These are phyloP conservation scores for Corylus heterophylla DNA, from an alignment of 306 rosid genomes.

Conservation along the genomic window DNA sequence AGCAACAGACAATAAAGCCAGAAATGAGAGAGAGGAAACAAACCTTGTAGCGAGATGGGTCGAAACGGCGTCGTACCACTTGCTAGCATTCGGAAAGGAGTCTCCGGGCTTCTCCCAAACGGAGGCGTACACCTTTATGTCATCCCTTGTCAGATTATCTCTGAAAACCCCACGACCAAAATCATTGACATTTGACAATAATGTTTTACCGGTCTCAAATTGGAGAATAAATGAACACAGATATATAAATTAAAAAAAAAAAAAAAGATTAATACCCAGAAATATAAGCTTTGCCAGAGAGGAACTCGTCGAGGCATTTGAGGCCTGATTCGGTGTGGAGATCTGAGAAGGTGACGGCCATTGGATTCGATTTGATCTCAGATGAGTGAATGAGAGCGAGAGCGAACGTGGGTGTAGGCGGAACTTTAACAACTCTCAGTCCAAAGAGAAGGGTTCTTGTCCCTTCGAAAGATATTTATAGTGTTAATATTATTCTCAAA, in stretches of 20 bases:
- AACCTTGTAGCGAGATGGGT: conserved; percentile 62
- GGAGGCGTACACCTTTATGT: conserved; percentile 69
- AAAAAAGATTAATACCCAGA: conserved; percentile 51
- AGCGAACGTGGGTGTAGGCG: not conserved
- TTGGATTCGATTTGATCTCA: conserved; percentile 9
- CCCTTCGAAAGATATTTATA: conserved; percentile 1
- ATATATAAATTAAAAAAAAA: no score
- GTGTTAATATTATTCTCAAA: conserved; percentile 5
- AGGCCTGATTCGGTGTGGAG: conserved; percentile 79
- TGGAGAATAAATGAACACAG: not conserved
- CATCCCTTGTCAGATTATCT: conserved; percentile 71
- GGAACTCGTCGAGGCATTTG: conserved; percentile 67
- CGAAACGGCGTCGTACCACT: conserved; percentile 71
- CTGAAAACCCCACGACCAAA: conserved; percentile 34
- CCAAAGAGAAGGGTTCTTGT: fast-evolving
- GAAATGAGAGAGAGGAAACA: conserved; percentile 3
- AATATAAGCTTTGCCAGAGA: conserved; percentile 67
- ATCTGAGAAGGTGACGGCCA: conserved; percentile 87
- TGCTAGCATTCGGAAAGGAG: conserved; percentile 53
- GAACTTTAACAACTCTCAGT: not conserved
- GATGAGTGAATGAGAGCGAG: not conserved
- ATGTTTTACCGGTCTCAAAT: not conserved
- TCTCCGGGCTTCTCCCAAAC: conserved; percentile 56
- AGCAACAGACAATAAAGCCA: not conserved
- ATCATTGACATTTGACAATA: conserved; percentile 7